Percentiles rank a stretch among this genome's conserved stretches.
These are phyloP conservation scores for Apiospora malaysiana DNA, from an alignment of 2,329 filamentous ascomycete genomes.

Conservation along the genomic window DNA sequence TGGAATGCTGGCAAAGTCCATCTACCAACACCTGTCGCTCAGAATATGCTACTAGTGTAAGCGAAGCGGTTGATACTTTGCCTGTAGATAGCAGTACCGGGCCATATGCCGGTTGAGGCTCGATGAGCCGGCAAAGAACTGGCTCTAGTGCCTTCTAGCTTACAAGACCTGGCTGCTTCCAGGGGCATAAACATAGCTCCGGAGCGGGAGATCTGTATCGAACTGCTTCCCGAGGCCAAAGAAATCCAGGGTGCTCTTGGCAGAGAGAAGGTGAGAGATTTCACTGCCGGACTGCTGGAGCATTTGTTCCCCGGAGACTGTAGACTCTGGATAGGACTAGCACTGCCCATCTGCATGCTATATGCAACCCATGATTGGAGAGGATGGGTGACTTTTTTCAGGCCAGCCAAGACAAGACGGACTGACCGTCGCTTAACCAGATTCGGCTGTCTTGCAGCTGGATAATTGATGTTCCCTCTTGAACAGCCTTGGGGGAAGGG, in stretches of 20 bases:
- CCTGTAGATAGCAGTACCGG: not conserved
- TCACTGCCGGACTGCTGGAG: not conserved
- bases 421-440: not conserved
- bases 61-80: not conserved
- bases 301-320: not conserved
- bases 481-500: not conserved
- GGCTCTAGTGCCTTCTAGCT: not conserved
- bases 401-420: not conserved
- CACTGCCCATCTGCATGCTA: not conserved
- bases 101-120: not conserved
- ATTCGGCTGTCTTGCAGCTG: not conserved
- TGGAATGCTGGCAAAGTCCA: not conserved
- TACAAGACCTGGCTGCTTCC: too few species aligned
- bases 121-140: not conserved
- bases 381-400: not conserved
- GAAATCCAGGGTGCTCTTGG: not conserved
- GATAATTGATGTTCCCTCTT: constrained; percentile 5
- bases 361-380: not conserved
- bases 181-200: not conserved
- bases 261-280: not conserved
- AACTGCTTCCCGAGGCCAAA: not conserved
- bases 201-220: not conserved
- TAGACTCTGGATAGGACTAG: not conserved
- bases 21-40: not conserved
- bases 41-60: not conserved